Conservation (phyloP, 345 rosid species). For the Lepidium sativum region DNA sequence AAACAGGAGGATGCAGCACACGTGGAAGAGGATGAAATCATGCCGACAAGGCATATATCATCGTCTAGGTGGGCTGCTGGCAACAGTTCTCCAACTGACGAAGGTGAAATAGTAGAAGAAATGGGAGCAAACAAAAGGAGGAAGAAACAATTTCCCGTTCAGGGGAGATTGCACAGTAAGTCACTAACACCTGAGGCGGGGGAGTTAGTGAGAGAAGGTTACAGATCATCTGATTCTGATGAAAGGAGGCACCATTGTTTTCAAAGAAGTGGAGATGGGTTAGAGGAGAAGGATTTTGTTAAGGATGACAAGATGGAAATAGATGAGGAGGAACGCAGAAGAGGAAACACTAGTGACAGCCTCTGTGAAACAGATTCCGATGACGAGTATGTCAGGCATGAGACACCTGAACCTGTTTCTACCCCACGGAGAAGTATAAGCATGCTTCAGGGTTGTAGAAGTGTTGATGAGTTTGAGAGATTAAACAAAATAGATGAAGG, state of each 20-base stretch:
- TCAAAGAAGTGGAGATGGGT: slow-evolving; percentile 48
- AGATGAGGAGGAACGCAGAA: slow-evolving; percentile 38
- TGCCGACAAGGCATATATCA: slow-evolving; percentile 73
- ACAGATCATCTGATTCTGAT: slow-evolving; percentile 60
- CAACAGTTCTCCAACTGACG: slow-evolving; percentile 74
- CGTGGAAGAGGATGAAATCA: slow-evolving; percentile 58
- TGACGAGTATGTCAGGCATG: slow-evolving; percentile 38
- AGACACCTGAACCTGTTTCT: slow-evolving; percentile 48
- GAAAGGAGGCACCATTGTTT: slow-evolving; percentile 41
- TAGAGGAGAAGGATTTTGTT: slow-evolving; percentile 40
- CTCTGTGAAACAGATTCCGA: slow-evolving; percentile 48
- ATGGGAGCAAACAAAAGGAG: slow-evolving; percentile 52
- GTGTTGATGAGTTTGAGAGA: slow-evolving; percentile 97
- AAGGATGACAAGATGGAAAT: slow-evolving; percentile 69
- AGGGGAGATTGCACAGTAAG: slow-evolving; percentile 32
- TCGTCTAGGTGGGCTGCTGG: slow-evolving; percentile 98
- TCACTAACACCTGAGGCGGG: slow-evolving; percentile 58
- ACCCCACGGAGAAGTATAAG: slow-evolving; percentile 72
- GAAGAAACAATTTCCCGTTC: slow-evolving; percentile 40
- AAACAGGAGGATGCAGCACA: slow-evolving; percentile 23
- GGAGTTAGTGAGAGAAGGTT: slow-evolving; percentile 47
- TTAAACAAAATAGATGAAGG: slow-evolving; percentile 98
- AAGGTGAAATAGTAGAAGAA: slow-evolving; percentile 77
- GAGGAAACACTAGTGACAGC: slow-evolving; percentile 29
- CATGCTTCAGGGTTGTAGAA: slow-evolving; percentile 97